Conservation (phyloP, 148 eudicot genomes). For the Vaccinium corymbosum region DNA sequence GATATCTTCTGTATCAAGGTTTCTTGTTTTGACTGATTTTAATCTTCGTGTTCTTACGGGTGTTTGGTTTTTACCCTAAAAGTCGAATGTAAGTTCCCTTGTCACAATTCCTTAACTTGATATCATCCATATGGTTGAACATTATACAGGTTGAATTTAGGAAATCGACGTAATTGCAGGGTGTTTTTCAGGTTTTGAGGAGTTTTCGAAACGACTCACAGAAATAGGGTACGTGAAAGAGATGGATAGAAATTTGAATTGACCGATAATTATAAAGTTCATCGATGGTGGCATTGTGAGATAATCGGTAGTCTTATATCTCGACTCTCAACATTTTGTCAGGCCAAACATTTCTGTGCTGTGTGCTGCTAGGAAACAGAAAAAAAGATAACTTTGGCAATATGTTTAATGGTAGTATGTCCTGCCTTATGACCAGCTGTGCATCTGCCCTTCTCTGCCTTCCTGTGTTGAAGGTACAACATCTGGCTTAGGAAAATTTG, state of each 20-base stretch:
- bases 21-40: not conserved
- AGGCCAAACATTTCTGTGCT: not conserved
- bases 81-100: not conserved
- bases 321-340: too few species aligned
- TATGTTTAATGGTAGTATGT: not conserved
- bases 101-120: not conserved
- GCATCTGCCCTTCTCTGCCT: not conserved
- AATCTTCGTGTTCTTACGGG: not conserved
- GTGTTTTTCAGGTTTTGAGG: not conserved
- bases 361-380: not conserved
- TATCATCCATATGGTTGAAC: not conserved
- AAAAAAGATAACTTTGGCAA: not conserved
- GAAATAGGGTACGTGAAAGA: not conserved
- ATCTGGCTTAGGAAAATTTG: not conserved
- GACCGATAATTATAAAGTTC: not conserved
- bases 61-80: not conserved
- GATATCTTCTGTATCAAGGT: not conserved
- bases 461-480: not conserved
- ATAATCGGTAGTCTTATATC: not conserved
- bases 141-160: not conserved
- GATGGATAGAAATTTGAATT: not conserved
- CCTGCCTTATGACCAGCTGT: not conserved
- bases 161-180: not conserved
- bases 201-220: not conserved
- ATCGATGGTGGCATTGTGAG: not conserved